These are phyloP conservation scores for Trichoderma oligosporum DNA, from an alignment of 2,329 filamentous ascomycete species.

Conservation along the genomic window DNA sequence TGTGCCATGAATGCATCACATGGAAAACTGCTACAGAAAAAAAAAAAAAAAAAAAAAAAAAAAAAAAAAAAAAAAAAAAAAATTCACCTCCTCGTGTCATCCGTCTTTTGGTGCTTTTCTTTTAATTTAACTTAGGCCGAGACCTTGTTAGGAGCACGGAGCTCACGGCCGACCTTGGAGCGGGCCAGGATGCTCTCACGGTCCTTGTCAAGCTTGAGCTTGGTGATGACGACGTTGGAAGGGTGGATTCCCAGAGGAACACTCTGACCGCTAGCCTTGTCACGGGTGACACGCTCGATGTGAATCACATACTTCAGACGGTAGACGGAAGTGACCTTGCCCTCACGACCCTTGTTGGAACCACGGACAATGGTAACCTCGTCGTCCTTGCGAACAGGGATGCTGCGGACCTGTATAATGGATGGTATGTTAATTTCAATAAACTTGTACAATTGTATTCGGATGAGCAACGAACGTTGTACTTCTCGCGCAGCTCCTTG, in stretches of 20 bases:
- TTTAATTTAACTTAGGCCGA: constrained; percentile 45
- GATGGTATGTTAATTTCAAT: too few relatives aligned
- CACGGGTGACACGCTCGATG: constrained; percentile 92
- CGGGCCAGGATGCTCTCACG: constrained; percentile 83
- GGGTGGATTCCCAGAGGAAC: constrained; percentile 92
- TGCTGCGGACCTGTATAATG: constrained; percentile 95
- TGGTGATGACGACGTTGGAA: constrained; percentile 97
- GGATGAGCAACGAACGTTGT: constrained; percentile 69
- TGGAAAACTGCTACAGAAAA: constrained; percentile 9
- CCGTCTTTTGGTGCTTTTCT: constrained; percentile 22
- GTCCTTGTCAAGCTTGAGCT: constrained; percentile 98
- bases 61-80: constrained; percentile 4
- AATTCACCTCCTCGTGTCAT: constrained; percentile 21
- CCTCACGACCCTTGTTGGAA: constrained; percentile 94
- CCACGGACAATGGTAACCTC: constrained; percentile 91
- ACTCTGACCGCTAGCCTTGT: constrained; percentile 96
- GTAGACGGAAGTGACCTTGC: constrained; percentile 97
- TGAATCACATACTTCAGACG: constrained; percentile 97
- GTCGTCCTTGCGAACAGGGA: constrained; percentile 97
- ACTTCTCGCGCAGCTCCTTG: constrained; percentile 98
- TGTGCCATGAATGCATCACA: constrained; percentile 24
- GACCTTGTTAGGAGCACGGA: constrained; percentile 67
- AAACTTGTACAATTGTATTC: too few relatives aligned
- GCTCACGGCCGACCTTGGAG: constrained; percentile 76
- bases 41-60: constrained; percentile 1